These are phyloP conservation scores for Pythium oligandrum DNA, from an alignment of 352 stramenopile species.

Conservation along the genomic window DNA sequence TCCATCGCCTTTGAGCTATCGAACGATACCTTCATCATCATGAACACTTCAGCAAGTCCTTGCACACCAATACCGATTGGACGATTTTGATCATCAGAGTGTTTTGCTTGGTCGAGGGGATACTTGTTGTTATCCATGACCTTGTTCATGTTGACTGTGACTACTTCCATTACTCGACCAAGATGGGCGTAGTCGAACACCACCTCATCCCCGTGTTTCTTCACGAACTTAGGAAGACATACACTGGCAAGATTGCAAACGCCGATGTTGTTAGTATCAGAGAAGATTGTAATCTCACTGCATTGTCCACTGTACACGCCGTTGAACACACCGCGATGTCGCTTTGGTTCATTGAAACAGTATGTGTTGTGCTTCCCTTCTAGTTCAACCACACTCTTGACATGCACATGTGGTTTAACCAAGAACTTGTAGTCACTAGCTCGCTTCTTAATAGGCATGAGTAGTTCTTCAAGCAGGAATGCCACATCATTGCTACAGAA, in stretches of 20 bases:
- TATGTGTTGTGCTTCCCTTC: constrained; percentile 3
- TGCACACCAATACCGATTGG: constrained; percentile 94
- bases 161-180: constrained; percentile 80
- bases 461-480: too few species aligned
- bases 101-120: constrained; percentile 55
- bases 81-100: constrained; percentile 90
- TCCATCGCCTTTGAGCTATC: constrained; percentile 71
- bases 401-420: too few species aligned
- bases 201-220: too few species aligned
- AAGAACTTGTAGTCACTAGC: too few species aligned
- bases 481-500: constrained; percentile 1
- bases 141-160: constrained; percentile 92
- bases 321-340: constrained; percentile 4
- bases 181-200: constrained; percentile 91
- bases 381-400: constrained; percentile 1
- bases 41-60: constrained; percentile 91
- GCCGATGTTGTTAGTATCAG: constrained; percentile 87
- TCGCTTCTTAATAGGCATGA: too few species aligned
- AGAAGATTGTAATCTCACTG: constrained; percentile 96
- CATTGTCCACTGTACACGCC: constrained; percentile 3
- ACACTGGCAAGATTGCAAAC: constrained; percentile 97
- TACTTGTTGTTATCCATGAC: constrained; percentile 97
- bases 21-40: constrained; percentile 90
- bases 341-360: constrained; percentile 4
- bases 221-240: constrained; percentile 87